Conservation (phyloP, 805 yeast genomes). For the Starmera caribaea region DNA sequence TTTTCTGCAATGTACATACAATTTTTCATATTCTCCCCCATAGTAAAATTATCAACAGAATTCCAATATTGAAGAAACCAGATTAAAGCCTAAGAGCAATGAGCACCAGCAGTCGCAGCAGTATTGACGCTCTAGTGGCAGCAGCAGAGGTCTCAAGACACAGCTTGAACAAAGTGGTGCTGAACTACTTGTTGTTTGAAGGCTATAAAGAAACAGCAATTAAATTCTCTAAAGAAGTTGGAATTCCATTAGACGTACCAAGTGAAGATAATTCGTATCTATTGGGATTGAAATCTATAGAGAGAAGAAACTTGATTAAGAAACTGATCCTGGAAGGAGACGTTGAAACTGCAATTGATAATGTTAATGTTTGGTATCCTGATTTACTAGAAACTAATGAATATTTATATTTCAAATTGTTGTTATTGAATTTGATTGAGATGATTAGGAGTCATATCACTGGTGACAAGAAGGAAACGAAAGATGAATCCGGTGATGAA, state of each 20-base stretch:
- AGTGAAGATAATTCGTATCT: slow-evolving; percentile 7
- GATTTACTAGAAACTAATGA: slow-evolving; percentile 54
- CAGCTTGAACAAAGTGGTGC: slow-evolving; percentile 30
- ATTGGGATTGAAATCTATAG: slow-evolving; percentile 40
- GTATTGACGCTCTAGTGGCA: too few species aligned
- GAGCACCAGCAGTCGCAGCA: too few species aligned
- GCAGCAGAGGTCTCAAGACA: background rate
- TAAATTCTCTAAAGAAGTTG: slow-evolving; percentile 23
- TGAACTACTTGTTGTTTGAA: slow-evolving; percentile 69
- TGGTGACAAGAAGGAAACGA: slow-evolving; percentile 15
- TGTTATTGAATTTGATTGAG: slow-evolving; percentile 70
- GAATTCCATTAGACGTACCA: slow-evolving; percentile 15
- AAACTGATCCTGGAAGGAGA: slow-evolving; percentile 46
- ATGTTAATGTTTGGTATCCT: slow-evolving; percentile 52
- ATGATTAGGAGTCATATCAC: slow-evolving; percentile 46
- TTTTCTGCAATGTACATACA: too few species aligned
- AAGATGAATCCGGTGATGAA: slow-evolving; percentile 16
- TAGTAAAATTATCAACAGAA: too few species aligned
- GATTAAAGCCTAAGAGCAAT: too few species aligned
- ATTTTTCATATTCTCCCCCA: background rate
- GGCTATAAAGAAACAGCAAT: slow-evolving; percentile 65
- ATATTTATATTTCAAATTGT: slow-evolving; percentile 58
- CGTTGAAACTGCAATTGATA: slow-evolving; percentile 47
- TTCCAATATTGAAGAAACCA: too few species aligned
- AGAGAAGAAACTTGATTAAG: slow-evolving; percentile 44